Percentiles rank a stretch among this genome's conserved stretches.
phyloP scores from a whole-genome alignment of 2,329 filamentous ascomycete species.

The Metarhizium sp. region DNA sequence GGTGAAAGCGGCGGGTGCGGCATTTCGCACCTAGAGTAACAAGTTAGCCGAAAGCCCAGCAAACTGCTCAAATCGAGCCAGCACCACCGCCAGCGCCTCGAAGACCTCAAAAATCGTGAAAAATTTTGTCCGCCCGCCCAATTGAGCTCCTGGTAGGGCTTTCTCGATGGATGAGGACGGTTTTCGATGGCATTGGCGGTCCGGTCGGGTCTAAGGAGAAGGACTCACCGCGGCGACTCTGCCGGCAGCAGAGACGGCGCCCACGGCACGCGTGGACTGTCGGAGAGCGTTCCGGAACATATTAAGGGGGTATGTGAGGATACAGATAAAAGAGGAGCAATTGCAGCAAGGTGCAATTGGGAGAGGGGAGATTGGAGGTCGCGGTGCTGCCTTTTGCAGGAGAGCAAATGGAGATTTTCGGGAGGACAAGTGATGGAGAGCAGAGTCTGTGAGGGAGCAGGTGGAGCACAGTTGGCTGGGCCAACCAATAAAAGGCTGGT shows the following conservation, averaged over 20 bases:
- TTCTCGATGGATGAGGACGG: slow-evolving; percentile 22
- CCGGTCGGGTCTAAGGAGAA: slow-evolving; percentile 29
- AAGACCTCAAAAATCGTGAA: background rate
- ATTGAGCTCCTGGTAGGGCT: slow-evolving; percentile 24
- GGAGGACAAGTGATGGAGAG: slow-evolving; percentile 28
- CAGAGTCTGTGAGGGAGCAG: slow-evolving; percentile 32
- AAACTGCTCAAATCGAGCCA: slow-evolving; percentile 24
- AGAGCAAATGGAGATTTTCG: slow-evolving; percentile 37
- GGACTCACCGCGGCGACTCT: slow-evolving; percentile 89
- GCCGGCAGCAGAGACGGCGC: slow-evolving; percentile 84
- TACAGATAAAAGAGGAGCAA: slow-evolving; percentile 48
- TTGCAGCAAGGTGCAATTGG: slow-evolving; percentile 55
- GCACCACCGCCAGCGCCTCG: slow-evolving; percentile 5
- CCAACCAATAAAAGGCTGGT: slow-evolving; percentile 24
- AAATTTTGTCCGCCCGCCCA: slow-evolving; percentile 14
- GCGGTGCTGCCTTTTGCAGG: slow-evolving; percentile 37
- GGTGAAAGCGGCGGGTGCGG: slow-evolving; percentile 69
- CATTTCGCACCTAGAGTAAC: slow-evolving; percentile 67
- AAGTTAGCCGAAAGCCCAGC: slow-evolving; percentile 43
- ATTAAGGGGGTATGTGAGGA: slow-evolving; percentile 42
- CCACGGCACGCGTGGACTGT: slow-evolving; percentile 91
- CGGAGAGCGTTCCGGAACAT: slow-evolving; percentile 99
- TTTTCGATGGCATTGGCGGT: slow-evolving; percentile 37
- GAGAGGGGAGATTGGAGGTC: slow-evolving; percentile 49
- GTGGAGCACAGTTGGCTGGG: slow-evolving; percentile 26